phyloP scores from a whole-genome alignment of 2,329 filamentous ascomycete genomes.

The Colletotrichum sp. region DNA sequence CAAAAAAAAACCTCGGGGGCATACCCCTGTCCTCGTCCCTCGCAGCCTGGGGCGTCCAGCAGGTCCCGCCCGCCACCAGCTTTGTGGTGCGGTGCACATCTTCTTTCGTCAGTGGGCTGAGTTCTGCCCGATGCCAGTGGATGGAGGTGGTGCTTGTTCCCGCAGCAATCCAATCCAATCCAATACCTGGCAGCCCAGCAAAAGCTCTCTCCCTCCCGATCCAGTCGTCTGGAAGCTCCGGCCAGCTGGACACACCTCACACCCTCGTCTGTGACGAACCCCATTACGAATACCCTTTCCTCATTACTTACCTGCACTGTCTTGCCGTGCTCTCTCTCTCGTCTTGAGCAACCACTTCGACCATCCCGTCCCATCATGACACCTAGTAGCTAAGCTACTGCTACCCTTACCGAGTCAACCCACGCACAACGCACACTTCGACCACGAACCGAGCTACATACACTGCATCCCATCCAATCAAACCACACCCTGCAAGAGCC shows the following conservation, averaged over 20 bases:
- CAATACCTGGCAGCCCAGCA: neutral
- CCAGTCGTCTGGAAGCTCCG: conserved; percentile 13
- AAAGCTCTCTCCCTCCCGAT: conserved; percentile 3
- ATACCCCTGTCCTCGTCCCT: conserved; percentile 11
- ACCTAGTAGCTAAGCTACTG: neutral
- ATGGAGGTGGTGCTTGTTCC: neutral
- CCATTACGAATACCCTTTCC: conserved; percentile 10
- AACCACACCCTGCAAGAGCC: conserved; percentile 1
- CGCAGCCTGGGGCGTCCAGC: conserved; percentile 1
- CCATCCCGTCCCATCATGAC: neutral
- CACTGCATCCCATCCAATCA: neutral
- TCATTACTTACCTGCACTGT: neutral
- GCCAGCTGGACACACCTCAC: conserved; percentile 10
- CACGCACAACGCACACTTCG: neutral
- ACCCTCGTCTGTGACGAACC: conserved; percentile 17
- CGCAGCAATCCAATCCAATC: neutral
- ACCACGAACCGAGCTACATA: neutral
- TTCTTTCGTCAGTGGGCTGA: conserved; percentile 16
- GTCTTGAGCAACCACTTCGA: neutral
- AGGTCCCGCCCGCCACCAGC: conserved; percentile 1
- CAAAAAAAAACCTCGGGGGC: conserved; percentile 14
- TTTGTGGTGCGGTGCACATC: neutral
- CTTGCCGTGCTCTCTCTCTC: neutral
- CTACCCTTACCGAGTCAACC: neutral
- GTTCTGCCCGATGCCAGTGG: neutral